Evolutionary conservation across 2,329 filamentous ascomycete genomes (phyloP).

Genomic region (Clonostachys rhizophaga): DNA sequence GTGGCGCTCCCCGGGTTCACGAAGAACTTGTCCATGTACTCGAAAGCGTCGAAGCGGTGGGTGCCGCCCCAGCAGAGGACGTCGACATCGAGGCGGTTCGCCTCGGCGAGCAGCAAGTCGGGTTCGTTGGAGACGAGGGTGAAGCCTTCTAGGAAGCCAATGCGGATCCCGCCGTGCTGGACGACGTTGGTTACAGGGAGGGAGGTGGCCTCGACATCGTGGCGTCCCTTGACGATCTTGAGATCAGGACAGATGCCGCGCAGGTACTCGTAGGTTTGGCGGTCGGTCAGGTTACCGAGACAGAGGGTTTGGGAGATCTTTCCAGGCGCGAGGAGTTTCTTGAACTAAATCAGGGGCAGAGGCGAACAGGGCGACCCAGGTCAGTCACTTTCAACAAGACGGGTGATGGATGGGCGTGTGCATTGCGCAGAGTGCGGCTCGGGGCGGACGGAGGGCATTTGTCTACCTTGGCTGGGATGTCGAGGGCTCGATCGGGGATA

Average conservation of each 20-base stretch:
- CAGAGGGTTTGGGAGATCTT: constrained; percentile 82
- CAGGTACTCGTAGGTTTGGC: constrained; percentile 75
- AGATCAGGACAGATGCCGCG: constrained; percentile 69
- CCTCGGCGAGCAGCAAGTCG: constrained; percentile 62
- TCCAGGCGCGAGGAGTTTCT: constrained; percentile 76
- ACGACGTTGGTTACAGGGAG: constrained; percentile 63
- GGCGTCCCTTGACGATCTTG: constrained; percentile 64
- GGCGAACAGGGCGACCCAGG: neutral
- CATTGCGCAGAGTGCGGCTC: neutral
- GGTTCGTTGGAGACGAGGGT: constrained; percentile 63
- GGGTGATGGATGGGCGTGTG: neutral
- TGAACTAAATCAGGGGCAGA: constrained; percentile 53
- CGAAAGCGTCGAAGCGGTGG: constrained; percentile 65
- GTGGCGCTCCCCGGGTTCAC: constrained; percentile 66
- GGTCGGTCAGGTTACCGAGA: constrained; percentile 76
- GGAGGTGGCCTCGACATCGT: constrained; percentile 62
- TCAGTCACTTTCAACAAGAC: neutral
- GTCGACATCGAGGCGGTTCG: constrained; percentile 64
- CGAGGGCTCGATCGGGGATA: constrained; percentile 87
- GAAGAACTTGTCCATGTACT: constrained; percentile 73
- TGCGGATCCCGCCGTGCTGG: constrained; percentile 59
- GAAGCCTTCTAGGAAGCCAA: constrained; percentile 66
- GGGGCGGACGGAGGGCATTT: neutral
- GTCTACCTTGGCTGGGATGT: constrained; percentile 81
- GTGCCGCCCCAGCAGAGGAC: constrained; percentile 66